A percentile compares a stretch with the other conserved stretches of the same genome.
Evolutionary conservation across 495 filamentous ascomycete genomes (phyloP).

Genomic region (Aspergillus nanangensis): DNA sequence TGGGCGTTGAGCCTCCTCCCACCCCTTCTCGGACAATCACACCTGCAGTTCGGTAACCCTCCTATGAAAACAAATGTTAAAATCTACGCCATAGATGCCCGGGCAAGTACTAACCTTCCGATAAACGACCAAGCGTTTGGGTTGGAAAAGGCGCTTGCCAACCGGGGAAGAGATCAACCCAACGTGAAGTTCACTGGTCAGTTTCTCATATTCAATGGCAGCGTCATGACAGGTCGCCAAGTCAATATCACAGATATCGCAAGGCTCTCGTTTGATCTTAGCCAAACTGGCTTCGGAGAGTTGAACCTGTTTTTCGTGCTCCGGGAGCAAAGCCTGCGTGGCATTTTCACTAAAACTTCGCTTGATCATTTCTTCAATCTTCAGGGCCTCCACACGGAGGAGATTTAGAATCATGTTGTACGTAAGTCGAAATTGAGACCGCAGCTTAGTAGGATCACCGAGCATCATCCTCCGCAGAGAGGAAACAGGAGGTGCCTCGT

Average conservation of each 20-base stretch:
- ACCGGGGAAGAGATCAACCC: conserved; percentile 66
- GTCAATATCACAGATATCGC: conserved; percentile 75
- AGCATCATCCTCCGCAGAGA: conserved; percentile 90
- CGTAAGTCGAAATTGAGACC: conserved; percentile 93
- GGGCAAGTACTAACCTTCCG: conserved; percentile 52
- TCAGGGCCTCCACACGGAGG: conserved; percentile 89
- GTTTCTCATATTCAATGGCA: conserved; percentile 67
- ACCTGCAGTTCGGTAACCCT: conserved; percentile 74
- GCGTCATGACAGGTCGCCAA: conserved; percentile 75
- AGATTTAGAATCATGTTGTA: conserved; percentile 99
- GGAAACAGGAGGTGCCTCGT: conserved; percentile 82
- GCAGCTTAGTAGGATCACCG: conserved; percentile 89
- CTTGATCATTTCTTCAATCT: conserved; percentile 99
- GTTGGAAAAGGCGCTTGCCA: conserved; percentile 71
- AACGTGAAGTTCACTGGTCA: conserved; percentile 72
- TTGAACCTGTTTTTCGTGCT: conserved; percentile 91
- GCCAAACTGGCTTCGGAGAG: conserved; percentile 87
- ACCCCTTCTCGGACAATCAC: conserved; percentile 74
- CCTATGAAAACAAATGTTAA: too few species aligned
- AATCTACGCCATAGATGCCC: too few species aligned
- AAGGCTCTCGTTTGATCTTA: conserved; percentile 83
- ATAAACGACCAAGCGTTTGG: conserved; percentile 71
- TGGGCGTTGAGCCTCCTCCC: conserved; percentile 54
- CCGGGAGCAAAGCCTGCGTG: conserved; percentile 90
- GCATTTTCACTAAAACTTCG: conserved; percentile 97